These are phyloP conservation scores for Linnemannia zychae DNA, from an alignment of 192 early-diverging fungal genomes.

Conservation along the genomic window DNA sequence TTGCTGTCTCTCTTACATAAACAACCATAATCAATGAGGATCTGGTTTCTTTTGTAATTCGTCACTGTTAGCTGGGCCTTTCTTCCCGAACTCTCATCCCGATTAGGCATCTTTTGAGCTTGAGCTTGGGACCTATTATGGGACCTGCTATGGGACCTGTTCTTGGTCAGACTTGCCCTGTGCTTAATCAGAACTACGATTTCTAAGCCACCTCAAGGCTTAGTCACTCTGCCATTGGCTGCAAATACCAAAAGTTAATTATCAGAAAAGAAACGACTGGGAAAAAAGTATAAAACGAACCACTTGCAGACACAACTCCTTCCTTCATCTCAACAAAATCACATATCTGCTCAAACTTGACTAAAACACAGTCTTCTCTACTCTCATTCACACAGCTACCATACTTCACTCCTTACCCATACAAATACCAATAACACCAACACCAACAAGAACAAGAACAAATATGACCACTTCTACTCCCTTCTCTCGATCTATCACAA, in stretches of 20 bases:
- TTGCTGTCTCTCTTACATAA: neutral
- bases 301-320: neutral
- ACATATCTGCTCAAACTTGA: neutral
- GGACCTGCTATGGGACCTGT: no score
- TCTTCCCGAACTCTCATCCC: no score
- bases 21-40: no score
- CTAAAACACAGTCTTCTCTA: neutral
- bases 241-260: neutral
- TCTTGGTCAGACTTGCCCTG: no score
- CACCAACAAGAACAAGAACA: neutral
- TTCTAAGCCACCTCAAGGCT: no score
- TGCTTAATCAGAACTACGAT: no score
- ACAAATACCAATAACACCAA: neutral
- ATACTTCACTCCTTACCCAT: neutral
- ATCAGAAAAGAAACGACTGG: neutral
- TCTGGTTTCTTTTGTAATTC: no score
- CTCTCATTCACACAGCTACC: neutral
- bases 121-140: no score
- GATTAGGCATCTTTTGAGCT: no score
- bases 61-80: no score
- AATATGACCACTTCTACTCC: neutral
- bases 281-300: neutral
- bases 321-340: conserved; percentile 3
- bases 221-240: no score
- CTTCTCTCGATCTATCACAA: conserved; percentile 10